Evolutionary conservation across 139 green algal species (phyloP).

Genomic region (Astrephomene gubernaculifera): DNA sequence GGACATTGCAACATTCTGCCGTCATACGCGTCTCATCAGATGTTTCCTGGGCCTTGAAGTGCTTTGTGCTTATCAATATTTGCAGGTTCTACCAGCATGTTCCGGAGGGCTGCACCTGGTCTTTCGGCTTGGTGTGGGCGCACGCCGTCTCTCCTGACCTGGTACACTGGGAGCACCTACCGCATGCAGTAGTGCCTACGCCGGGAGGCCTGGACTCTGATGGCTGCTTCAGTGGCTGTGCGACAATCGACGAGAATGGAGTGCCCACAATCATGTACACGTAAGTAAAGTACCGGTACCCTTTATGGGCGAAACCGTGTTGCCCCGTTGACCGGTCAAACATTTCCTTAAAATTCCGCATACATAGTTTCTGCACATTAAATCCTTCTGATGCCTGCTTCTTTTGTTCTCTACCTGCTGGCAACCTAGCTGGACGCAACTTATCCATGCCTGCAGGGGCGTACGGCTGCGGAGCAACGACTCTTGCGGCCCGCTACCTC

Average conservation of each 20-base stretch:
- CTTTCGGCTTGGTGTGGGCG: conserved; percentile 78
- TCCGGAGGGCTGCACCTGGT: conserved; percentile 66
- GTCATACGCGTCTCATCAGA: not conserved
- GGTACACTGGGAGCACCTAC: conserved; percentile 80
- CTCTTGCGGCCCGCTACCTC: conserved; percentile 50
- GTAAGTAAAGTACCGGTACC: conserved; percentile 6
- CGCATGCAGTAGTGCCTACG: conserved; percentile 71
- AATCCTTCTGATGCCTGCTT: too few species aligned
- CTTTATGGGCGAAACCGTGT: not conserved
- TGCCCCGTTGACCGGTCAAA: too few species aligned
- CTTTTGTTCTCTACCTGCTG: too few species aligned
- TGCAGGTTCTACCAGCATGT: conserved; percentile 86
- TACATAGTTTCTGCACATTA: too few species aligned
- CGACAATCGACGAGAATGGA: conserved; percentile 55
- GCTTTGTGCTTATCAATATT: too few species aligned
- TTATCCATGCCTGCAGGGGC: conserved; percentile 63
- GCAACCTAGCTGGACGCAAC: too few species aligned
- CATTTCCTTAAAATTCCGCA: too few species aligned
- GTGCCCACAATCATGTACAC: conserved; percentile 73
- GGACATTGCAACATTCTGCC: too few species aligned
- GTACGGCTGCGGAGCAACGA: conserved; percentile 82
- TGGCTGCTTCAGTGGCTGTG: conserved; percentile 76
- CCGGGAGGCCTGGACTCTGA: conserved; percentile 65
- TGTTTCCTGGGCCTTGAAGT: not conserved
- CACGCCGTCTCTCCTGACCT: conserved; percentile 76